Conservation (phyloP, 2,329 filamentous ascomycete species). For the Trichoderma sp. region DNA sequence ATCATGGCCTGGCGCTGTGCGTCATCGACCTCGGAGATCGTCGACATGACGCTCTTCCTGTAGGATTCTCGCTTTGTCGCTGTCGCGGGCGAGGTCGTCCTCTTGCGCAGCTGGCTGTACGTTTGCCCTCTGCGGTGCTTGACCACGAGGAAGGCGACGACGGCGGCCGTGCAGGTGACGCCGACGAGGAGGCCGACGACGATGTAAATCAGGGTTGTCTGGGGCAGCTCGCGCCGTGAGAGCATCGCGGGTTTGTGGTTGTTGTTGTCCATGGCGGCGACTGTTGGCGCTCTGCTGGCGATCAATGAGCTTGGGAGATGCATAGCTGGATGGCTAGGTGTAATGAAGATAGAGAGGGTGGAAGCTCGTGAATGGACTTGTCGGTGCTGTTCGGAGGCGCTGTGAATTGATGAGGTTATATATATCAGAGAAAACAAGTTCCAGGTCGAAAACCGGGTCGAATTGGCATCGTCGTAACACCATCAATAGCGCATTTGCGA, state of each 20-base stretch:
- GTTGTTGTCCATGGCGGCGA: constrained; percentile 6
- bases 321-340: background rate
- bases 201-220: constrained; percentile 21
- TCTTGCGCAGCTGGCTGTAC: constrained; percentile 14
- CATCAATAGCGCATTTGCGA: constrained; percentile 10
- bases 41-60: constrained; percentile 24
- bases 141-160: constrained; percentile 13
- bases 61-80: background rate
- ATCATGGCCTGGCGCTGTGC: constrained; percentile 26
- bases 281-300: background rate
- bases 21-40: constrained; percentile 20
- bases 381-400: background rate
- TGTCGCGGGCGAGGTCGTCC: background rate
- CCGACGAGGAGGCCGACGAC: constrained; percentile 18
- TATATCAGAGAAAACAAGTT: background rate
- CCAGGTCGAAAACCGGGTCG: background rate
- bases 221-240: constrained; percentile 2
- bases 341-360: background rate
- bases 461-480: constrained; percentile 12
- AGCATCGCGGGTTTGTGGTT: background rate
- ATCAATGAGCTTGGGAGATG: background rate
- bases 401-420: background rate
- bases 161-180: background rate
- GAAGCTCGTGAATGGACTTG: background rate
- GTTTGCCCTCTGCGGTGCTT: constrained; percentile 6